Base-by-base conservation (phyloP, 192 early-diverging fungal genomes). In the Linnemannia exigua region DNA sequence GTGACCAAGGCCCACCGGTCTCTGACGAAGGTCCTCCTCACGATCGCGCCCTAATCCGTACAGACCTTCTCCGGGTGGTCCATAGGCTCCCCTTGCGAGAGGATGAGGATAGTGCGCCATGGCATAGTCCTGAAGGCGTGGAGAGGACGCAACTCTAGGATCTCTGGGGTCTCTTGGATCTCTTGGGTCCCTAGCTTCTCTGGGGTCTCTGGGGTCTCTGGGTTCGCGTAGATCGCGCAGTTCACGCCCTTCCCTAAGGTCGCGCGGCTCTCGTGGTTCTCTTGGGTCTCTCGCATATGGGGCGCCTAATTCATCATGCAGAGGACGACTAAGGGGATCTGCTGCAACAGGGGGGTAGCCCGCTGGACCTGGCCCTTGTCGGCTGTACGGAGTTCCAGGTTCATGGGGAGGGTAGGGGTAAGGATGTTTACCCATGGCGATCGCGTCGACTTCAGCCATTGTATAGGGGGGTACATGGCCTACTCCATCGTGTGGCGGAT, bases 101-200 rank as follows among this genome's bases (percentile, higher is more conserved):
- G 28, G 28, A 14, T 63, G 58, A 31, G 58, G 58, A 15, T 63
- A 63, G 28, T 63, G 58, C 3, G 58, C 28, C 58, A 63, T 31
- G 2, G 58, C 3, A 31, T 70, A 70, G 38, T 79, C 78, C 20
- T 72, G 54, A 9, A 58, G 31, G 9, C 58, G 78, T 12, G 71
- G 61, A 28, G 78, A 46, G 1, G 70, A 73, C 14, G 71, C 19
- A 7, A 44, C 35, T 15, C 58, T 31, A 63, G 58, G 58, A 63
- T 63, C 58, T 31, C 58, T 31, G 14, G 58, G 58, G 28, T 63
- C 52, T 8, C 52, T 25, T 1, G 52, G 22, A 9, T 54, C 52
- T 16, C 52, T 54, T 11, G 52, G 22, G 8, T 54, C 58, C 0
- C 58, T 0, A 0, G 54, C n/a, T 0, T 61, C 54, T 12, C 54